Evolutionary conservation across 306 rosid genomes (phyloP), one percentile per base, ranked within the genome.

Genomic region (Quercus robur): DNA sequence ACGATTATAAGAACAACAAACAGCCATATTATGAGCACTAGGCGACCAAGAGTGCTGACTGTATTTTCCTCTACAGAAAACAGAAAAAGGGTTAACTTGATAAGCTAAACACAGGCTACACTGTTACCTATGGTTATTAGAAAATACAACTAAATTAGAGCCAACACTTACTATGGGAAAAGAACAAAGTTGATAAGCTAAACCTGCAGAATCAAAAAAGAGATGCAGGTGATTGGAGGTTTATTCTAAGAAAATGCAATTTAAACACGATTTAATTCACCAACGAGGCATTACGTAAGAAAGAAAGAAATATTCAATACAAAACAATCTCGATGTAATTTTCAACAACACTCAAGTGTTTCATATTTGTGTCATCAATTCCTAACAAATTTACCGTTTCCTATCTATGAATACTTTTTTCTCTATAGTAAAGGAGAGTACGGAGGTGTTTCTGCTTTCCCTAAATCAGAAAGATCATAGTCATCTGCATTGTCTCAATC

Each of bases 1-100:
- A 79, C 93, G 56, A 96, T 89, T 84, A 96, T 96, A 23, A 96
- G 97, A 75, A 96, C 94, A 51, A 96, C 97, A 82, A 96, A 96
- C 56, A 96, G 73, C 99, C 99, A 96, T 84, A 93, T 82, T 15
- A 96, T 74, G 71, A 96, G 87, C 78, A 96, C 98, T 9, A 88
- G 5, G 58, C 99, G 97, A 54, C 98, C 99, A 0, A 91, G 92
- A 28, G 93, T 88, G 93, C 99, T 93, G 81, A 96, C 86, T 79
- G 97, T 96, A 44, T 91, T 96, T 83, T 96, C 94, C 88, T 89
- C 99, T 96, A 41, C 88, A 86, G 25, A 80, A 19, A 71, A 55
- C 17, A 19, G 31, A 70, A 71, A 52, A 55, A 21, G 51, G 28
- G 19, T 25, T 49, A 73, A 56, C 70, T 46, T 52, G 51, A 61